A percentile compares a stretch with the other conserved stretches of the same genome.
Evolutionary conservation across 371 early-diverging fungal genomes (phyloP).

Genomic region (Rhizopus stolonifer): DNA sequence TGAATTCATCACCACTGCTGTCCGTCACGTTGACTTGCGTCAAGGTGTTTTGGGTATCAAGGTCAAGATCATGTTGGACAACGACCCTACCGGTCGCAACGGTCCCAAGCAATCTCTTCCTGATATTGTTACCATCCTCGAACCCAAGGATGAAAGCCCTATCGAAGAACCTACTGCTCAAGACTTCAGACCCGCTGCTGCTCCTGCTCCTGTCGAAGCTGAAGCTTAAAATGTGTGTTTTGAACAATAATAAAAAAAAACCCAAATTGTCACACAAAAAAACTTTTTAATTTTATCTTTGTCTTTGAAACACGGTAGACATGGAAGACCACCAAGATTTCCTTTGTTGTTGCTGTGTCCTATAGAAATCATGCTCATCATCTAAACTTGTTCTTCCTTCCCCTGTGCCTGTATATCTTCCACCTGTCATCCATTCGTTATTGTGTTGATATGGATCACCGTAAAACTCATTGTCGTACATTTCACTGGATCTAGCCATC

Average conservation of each 20-base stretch:
- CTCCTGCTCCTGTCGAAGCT: conserved; percentile 26
- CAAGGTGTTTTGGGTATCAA: conserved; percentile 99
- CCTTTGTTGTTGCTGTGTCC: conserved; percentile 9
- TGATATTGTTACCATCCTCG: conserved; percentile 96
- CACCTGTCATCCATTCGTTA: conserved; percentile 15
- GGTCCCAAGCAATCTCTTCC: conserved; percentile 98
- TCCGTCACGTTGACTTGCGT: conserved; percentile 98
- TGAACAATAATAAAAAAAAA: too few relatives aligned
- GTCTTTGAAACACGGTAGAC: conserved; percentile 6
- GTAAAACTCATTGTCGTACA: conserved; percentile 31
- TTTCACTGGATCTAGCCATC: conserved; percentile 9
- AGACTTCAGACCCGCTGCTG: conserved; percentile 62
- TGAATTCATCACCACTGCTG: conserved; percentile 97
- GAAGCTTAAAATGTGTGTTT: conserved; percentile 13
- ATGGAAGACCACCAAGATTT: conserved; percentile 25
- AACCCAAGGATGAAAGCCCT: conserved; percentile 85
- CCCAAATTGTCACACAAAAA: too few relatives aligned
- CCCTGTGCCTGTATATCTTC: conserved; percentile 24
- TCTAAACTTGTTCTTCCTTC: conserved; percentile 16
- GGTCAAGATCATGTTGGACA: conserved; percentile 99
- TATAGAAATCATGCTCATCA: conserved; percentile 21
- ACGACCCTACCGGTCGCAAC: conserved; percentile 94
- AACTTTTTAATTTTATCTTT: background rate
- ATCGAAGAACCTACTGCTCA: conserved; percentile 76
- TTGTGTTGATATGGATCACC: conserved; percentile 28